Evolutionary conservation across 2,329 filamentous ascomycete genomes (phyloP), one percentile per base, ranked within the genome.

Genomic region (Alternaria viburni): DNA sequence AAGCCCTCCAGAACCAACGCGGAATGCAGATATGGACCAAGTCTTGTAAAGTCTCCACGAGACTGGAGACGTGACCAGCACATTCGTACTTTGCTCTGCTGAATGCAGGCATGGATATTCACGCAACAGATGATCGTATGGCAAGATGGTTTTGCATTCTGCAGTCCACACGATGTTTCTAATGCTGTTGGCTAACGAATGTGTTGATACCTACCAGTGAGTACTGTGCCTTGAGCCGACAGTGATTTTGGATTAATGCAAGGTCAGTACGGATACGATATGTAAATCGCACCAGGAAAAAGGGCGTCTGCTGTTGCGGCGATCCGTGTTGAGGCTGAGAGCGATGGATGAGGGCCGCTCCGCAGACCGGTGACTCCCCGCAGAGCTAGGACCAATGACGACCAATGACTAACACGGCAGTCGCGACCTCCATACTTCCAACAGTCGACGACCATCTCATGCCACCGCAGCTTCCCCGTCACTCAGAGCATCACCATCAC

Each of bases 301-400:
- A 65, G 56, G 63, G 56, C 63, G 56, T 51, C 59, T 15, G 36
- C 21, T n/a, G 9, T 54, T 30, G 52, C 19, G 15, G 59, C 36
- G 15, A 47, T 52, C 45, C 41, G 49, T 23, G 17, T 12, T 21
- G 45, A 47, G 55, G 50, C 54, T 56, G 44, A 57, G 30, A 54
- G 23, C 43, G 43, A 51, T 54, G 45, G 59, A 59, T 56, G 28
- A 54, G 57, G 47, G 54, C 47, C 26, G 59, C 54, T 43, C 55
- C 55, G 55, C 28, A 36, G 19, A 51, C 58, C 46, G 54, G 46
- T 61, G 59, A 61, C 59, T 55, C 62, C 59, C 63, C 63, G 63
- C 63, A 62, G 46, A 61, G 61, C 61, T 64, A 47, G 61, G 61
- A 15, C 61, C 61, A 64, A 59, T 46, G 54, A 54, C 60, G 58